phyloP scores from a whole-genome alignment of 257 asterid genomes.

The Cruciata laevipes region DNA sequence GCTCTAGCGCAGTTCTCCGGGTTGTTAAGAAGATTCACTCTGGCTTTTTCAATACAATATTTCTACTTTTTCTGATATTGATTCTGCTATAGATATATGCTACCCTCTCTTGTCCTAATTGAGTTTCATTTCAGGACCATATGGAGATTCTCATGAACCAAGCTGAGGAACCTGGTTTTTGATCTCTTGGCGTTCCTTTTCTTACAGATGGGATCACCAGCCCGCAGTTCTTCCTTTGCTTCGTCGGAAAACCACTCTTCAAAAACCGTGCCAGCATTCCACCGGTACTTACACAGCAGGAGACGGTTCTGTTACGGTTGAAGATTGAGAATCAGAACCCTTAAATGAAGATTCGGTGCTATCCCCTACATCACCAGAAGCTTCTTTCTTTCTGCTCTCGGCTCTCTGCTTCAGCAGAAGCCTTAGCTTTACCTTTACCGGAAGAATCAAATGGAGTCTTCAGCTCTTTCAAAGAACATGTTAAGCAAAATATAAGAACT shows the following conservation, averaged over 20 bases:
- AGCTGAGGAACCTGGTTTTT: too few relatives aligned
- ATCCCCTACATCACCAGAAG: too few relatives aligned
- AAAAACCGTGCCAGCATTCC: too few relatives aligned
- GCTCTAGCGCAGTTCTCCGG: constrained; percentile 64
- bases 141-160: constrained; percentile 41
- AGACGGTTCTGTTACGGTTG: too few relatives aligned
- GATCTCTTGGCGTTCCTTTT: too few relatives aligned
- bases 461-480: constrained; percentile 43
- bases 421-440: constrained; percentile 22
- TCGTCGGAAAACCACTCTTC: too few relatives aligned
- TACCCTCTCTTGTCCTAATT: background rate
- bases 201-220: too few relatives aligned
- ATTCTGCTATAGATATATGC: background rate
- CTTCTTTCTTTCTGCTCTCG: too few relatives aligned
- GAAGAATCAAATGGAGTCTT: constrained; percentile 21
- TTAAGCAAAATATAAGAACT: background rate
- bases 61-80: background rate
- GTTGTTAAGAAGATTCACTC: constrained; percentile 54
- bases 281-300: too few relatives aligned
- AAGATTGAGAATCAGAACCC: too few relatives aligned
- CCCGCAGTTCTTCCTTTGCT: too few relatives aligned
- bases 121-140: constrained; percentile 37
- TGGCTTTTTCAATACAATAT: constrained; percentile 53
- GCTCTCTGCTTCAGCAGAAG: constrained; percentile 8
- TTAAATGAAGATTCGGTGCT: too few relatives aligned